These are phyloP conservation scores for Curvularia sp. DNA, from an alignment of 2,329 filamentous ascomycete genomes.

Conservation along the genomic window DNA sequence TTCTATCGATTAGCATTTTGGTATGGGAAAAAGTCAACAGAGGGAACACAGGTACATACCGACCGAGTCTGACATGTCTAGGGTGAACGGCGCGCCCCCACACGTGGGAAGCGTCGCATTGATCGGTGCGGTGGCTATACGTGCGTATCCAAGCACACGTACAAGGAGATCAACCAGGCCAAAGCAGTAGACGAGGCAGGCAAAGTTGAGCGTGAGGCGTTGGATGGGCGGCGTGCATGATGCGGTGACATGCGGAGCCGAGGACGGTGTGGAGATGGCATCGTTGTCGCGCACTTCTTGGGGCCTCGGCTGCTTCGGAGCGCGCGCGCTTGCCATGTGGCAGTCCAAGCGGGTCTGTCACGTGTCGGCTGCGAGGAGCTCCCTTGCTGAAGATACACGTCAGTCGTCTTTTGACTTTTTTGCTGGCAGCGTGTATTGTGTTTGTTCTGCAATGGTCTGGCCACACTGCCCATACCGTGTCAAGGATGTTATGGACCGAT, in stretches of 20 bases:
- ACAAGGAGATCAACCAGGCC: conserved; percentile 9
- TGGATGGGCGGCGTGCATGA: conserved; percentile 12
- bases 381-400: background rate
- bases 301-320: conserved; percentile 17
- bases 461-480: background rate
- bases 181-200: conserved; percentile 2
- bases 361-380: background rate
- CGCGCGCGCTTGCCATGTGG: conserved; percentile 19
- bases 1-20: conserved; percentile 2
- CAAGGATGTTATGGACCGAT: conserved; percentile 8
- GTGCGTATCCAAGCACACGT: background rate
- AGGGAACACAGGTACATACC: conserved; percentile 37
- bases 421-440: background rate
- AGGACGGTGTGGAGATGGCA: conserved; percentile 16
- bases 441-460: background rate
- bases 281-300: conserved; percentile 16
- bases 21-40: background rate
- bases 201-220: background rate
- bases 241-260: conserved; percentile 22
- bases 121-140: conserved; percentile 5
- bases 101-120: conserved; percentile 20
- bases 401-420: background rate
- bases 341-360: conserved; percentile 6
- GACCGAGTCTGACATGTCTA: conserved; percentile 52
- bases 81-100: conserved; percentile 33